These are phyloP conservation scores for Magnaporthiopsis rhizophila DNA, from an alignment of 2,329 filamentous ascomycete species.

Conservation along the genomic window DNA sequence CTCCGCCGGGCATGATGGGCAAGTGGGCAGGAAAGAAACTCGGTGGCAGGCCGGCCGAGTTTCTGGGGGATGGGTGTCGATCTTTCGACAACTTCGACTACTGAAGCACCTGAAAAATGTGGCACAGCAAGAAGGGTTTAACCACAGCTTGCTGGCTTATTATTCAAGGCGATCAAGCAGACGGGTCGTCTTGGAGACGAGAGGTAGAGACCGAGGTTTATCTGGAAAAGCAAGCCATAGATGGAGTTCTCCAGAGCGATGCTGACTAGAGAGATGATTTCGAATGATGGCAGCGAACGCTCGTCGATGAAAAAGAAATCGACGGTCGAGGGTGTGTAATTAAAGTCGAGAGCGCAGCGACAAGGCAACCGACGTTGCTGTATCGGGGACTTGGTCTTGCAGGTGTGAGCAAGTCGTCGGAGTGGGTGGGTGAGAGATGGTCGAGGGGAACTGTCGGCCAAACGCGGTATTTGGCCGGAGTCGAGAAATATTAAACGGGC, in stretches of 20 bases:
- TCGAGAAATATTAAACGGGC: not conserved
- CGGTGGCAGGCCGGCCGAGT: conserved; percentile 15
- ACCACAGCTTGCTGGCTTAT: conserved; percentile 20
- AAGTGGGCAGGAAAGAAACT: conserved; percentile 13
- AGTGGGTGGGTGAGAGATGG: not conserved
- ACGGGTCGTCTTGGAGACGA: conserved; percentile 8
- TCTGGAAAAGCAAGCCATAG: conserved; percentile 29
- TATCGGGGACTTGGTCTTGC: not conserved
- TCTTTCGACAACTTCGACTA: conserved; percentile 17
- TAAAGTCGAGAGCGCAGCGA: not conserved
- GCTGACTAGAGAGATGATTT: not conserved
- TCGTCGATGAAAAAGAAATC: not conserved
- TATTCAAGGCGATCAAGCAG: conserved; percentile 31
- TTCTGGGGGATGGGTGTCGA: conserved; percentile 15
- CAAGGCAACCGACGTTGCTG: not conserved
- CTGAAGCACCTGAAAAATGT: conserved; percentile 29
- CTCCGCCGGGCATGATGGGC: conserved; percentile 64
- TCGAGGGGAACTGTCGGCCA: not conserved
- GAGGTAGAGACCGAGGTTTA: conserved; percentile 23
- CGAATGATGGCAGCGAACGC: not conserved
- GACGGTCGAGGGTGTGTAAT: not conserved
- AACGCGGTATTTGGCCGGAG: not conserved
- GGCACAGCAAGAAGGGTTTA: conserved; percentile 18
- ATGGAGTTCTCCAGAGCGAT: conserved; percentile 3
- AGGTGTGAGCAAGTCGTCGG: not conserved